phyloP scores from a whole-genome alignment of 495 filamentous ascomycete species.

The Staphylotrichum tortipilum region DNA sequence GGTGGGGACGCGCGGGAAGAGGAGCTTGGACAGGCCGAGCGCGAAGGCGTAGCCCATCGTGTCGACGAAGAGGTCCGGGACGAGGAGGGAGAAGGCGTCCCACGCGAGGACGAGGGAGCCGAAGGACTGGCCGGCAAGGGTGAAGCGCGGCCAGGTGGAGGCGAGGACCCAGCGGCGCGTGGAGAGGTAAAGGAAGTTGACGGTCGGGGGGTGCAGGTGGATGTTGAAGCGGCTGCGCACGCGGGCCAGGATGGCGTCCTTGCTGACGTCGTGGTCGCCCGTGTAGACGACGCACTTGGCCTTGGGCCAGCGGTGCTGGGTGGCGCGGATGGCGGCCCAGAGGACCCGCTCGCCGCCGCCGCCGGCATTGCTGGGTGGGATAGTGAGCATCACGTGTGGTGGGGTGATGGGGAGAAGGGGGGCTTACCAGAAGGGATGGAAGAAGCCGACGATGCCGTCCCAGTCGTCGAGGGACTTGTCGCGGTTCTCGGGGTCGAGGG shows the following conservation, averaged over 20 bases:
- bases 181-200: conserved; percentile 82
- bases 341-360: conserved; percentile 94
- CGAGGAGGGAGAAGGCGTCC: conserved; percentile 86
- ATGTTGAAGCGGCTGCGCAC: conserved; percentile 91
- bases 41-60: conserved; percentile 98
- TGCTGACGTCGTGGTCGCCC: conserved; percentile 81
- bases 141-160: conserved; percentile 84
- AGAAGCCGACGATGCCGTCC: conserved; percentile 85
- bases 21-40: conserved; percentile 67
- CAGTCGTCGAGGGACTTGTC: conserved; percentile 52
- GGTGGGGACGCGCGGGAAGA: conserved; percentile 76
- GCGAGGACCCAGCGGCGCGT: conserved; percentile 77
- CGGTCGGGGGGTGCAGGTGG: conserved; percentile 68
- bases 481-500: conserved; percentile 54
- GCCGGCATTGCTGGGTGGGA: conserved; percentile 66
- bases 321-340: conserved; percentile 90
- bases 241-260: conserved; percentile 64
- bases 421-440: conserved; percentile 89
- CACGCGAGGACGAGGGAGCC: conserved; percentile 79
- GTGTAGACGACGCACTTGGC: conserved; percentile 89
- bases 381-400: no score
- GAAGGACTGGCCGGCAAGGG: conserved; percentile 84
- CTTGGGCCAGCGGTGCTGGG: conserved; percentile 79
- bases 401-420: not conserved
- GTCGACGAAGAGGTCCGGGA: conserved; percentile 90